A percentile compares a stretch with the other conserved stretches of the same genome.
phyloP scores from a whole-genome alignment of 129 eudicot genomes.

The Artemisia tridentata region DNA sequence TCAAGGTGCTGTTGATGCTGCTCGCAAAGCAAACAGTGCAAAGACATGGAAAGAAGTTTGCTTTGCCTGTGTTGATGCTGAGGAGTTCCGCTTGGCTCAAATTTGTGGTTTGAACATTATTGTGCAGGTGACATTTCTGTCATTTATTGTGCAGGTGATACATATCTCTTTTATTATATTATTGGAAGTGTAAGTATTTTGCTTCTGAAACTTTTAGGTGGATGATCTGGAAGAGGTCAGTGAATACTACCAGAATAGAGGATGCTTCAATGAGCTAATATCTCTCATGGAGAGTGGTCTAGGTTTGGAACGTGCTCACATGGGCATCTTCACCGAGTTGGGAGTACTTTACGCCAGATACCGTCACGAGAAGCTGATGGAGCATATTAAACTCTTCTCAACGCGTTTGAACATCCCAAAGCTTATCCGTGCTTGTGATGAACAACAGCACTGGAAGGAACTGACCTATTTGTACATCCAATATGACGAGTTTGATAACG shows the following conservation, averaged over 20 bases:
- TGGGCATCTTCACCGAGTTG: conserved; percentile 96
- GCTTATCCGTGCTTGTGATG: conserved; percentile 95
- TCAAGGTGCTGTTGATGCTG: conserved; percentile 99
- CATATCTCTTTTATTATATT: neutral
- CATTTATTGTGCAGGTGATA: neutral
- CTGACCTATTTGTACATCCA: conserved; percentile 82
- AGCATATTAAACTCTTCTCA: conserved; percentile 87
- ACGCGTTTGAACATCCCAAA: conserved; percentile 96
- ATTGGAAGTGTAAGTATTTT: neutral
- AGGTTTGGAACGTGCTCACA: conserved; percentile 98
- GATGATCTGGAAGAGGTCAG: conserved; percentile 98
- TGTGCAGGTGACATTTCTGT: conserved; percentile 59
- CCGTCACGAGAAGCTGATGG: conserved; percentile 98
- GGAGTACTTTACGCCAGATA: conserved; percentile 98
- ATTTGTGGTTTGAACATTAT: conserved; percentile 90
- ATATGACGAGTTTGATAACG: conserved; percentile 95
- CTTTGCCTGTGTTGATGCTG: conserved; percentile 97
- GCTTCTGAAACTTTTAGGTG: conserved; percentile 46
- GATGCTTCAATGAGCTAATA: conserved; percentile 92
- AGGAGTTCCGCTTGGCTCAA: conserved; percentile 97
- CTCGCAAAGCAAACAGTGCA: conserved; percentile 89
- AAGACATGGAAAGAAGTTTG: conserved; percentile 99
- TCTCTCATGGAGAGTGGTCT: conserved; percentile 99
- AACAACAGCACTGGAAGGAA: conserved; percentile 97
- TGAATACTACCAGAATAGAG: conserved; percentile 90